Conservation (phyloP, 2,329 filamentous ascomycete genomes). For the Penicillium paneum region DNA sequence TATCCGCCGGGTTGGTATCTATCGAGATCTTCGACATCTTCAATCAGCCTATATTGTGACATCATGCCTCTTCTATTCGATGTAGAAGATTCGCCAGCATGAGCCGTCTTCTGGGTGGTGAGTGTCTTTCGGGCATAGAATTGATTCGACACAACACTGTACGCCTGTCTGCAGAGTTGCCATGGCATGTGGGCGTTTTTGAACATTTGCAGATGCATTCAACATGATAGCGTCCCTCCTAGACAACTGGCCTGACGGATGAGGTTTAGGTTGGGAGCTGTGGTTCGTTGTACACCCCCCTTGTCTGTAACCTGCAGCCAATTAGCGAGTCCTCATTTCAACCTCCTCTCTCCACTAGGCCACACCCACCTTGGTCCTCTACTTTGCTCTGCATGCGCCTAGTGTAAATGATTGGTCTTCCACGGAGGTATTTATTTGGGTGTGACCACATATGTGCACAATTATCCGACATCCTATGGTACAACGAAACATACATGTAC, state of each 20-base stretch:
- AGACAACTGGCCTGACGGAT: neutral
- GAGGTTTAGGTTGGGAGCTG: neutral
- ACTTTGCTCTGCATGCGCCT: neutral
- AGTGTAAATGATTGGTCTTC: neutral
- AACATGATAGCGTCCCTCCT: too few species aligned
- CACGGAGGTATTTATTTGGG: neutral
- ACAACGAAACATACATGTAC: neutral
- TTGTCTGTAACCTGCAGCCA: neutral
- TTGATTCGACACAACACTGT: neutral
- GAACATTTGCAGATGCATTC: neutral
- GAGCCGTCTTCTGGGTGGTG: neutral
- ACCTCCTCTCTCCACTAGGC: neutral
- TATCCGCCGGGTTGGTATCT: constrained; percentile 12
- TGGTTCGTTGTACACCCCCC: neutral
- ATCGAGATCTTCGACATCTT: constrained; percentile 11
- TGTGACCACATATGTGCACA: neutral
- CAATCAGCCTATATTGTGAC: constrained; percentile 3
- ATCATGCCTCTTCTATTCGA: neutral
- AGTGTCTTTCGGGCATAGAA: neutral
- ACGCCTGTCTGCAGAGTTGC: neutral
- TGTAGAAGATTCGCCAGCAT: neutral
- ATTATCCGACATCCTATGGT: neutral
- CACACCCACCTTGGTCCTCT: neutral
- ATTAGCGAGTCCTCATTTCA: neutral
- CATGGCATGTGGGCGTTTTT: too few species aligned